Evolutionary conservation across 2,329 filamentous ascomycete genomes (phyloP).

Genomic region (Coniella vitis): DNA sequence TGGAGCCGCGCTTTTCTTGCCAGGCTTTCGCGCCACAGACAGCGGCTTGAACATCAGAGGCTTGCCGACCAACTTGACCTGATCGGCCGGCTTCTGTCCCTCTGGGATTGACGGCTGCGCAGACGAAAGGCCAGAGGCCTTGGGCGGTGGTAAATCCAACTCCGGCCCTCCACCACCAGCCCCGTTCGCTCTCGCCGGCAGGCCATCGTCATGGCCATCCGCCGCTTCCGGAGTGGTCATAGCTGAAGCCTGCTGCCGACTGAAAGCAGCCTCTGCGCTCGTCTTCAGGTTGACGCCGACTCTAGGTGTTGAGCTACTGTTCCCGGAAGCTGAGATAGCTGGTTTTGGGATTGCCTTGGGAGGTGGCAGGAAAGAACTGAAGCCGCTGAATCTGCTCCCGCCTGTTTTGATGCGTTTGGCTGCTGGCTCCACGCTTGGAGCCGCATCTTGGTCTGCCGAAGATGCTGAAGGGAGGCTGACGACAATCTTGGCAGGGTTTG

Average conservation of each 20-base stretch:
- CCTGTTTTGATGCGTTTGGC: constrained; percentile 62
- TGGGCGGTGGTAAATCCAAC: constrained; percentile 35
- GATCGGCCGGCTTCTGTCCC: constrained; percentile 52
- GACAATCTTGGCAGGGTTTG: constrained; percentile 76
- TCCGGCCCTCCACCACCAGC: constrained; percentile 18
- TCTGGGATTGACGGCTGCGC: constrained; percentile 44
- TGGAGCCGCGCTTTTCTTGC: constrained; percentile 49
- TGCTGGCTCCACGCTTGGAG: constrained; percentile 48
- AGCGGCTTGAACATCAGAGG: constrained; percentile 84
- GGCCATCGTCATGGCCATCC: constrained; percentile 21
- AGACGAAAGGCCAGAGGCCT: constrained; percentile 19
- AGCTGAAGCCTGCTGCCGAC: constrained; percentile 43
- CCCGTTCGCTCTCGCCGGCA: constrained; percentile 1
- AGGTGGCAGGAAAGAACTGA: constrained; percentile 80
- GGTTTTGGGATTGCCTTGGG: constrained; percentile 52
- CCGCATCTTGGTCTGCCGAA: constrained; percentile 25
- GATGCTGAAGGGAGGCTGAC: constrained; percentile 63
- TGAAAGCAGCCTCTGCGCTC: constrained; percentile 75
- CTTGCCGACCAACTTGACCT: constrained; percentile 67
- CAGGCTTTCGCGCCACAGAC: constrained; percentile 70
- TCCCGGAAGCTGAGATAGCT: constrained; percentile 20
- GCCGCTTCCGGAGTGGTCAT: not conserved
- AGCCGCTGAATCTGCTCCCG: constrained; percentile 65
- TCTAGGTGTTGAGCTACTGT: constrained; percentile 29
- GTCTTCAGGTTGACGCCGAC: constrained; percentile 72